Evolutionary conservation across 2,329 filamentous ascomycete species (phyloP).

Genomic region (Pseudogymnoascus sp.): DNA sequence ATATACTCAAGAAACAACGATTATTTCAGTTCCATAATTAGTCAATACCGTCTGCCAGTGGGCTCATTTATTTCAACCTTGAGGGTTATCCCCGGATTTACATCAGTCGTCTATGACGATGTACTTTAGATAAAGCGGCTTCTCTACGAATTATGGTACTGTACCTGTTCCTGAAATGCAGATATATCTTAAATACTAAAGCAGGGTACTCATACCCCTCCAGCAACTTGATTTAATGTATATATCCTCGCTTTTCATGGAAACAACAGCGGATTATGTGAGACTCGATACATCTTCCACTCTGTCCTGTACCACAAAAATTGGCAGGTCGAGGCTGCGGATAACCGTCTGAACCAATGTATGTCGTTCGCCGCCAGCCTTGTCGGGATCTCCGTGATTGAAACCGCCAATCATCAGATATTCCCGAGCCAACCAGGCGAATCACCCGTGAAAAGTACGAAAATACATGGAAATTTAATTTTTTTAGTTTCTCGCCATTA

Average conservation of each 20-base stretch:
- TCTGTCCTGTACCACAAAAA: not conserved
- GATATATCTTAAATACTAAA: too few species aligned
- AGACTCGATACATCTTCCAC: not conserved
- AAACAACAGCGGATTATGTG: not conserved
- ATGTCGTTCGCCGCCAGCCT: not conserved
- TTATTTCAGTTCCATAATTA: not conserved
- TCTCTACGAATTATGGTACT: not conserved
- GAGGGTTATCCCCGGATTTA: not conserved
- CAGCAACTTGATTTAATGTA: not conserved
- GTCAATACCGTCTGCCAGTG: not conserved
- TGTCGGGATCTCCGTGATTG: not conserved
- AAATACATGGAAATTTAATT: constrained; percentile 4
- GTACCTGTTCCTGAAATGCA: not conserved
- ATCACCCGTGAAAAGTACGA: not conserved
- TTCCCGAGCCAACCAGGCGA: not conserved
- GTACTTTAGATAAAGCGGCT: not conserved
- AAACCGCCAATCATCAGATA: not conserved
- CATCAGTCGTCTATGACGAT: not conserved
- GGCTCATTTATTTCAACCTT: not conserved
- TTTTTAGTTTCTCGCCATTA: not conserved
- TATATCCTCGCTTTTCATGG: not conserved
- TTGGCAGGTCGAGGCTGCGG: not conserved
- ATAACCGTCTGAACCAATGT: not conserved
- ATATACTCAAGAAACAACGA: not conserved
- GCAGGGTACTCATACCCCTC: not conserved